A percentile compares a stretch with the other conserved stretches of the same genome.
Evolutionary conservation across 1,284 basidiomycete genomes (phyloP).

Genomic region (Phaffia rhodozyma): DNA sequence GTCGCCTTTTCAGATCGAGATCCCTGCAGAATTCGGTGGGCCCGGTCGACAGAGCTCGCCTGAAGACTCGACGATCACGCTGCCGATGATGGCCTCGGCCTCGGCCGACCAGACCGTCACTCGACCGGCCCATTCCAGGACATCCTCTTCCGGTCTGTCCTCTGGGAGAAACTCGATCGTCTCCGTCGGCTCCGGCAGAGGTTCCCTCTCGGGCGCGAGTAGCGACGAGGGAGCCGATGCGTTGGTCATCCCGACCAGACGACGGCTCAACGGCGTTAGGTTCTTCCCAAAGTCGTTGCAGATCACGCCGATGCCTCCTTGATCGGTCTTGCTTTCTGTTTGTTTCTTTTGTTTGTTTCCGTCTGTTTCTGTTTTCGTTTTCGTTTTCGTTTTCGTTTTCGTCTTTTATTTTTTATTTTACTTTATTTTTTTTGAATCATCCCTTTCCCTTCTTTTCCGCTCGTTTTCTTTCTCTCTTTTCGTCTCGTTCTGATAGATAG

Average conservation of each 20-base stretch:
- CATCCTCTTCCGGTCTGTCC: not conserved
- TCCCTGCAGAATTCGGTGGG: too few species aligned
- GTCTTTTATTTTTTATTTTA: not conserved
- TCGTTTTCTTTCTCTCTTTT: not conserved
- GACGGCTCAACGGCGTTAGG: not conserved
- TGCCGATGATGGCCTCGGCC: too few species aligned
- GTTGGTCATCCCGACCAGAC: not conserved
- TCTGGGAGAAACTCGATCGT: not conserved
- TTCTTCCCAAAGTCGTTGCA: not conserved
- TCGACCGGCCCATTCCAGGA: not conserved
- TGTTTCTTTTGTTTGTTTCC: not conserved
- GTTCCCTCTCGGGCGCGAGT: not conserved
- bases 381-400: not conserved
- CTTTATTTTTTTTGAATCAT: not conserved
- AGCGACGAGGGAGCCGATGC: slow-evolving; percentile 7
- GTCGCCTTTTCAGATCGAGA: not conserved
- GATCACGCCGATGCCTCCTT: not conserved
- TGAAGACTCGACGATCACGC: too few species aligned
- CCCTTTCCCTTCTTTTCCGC: not conserved
- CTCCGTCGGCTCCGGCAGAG: not conserved
- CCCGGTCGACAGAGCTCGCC: too few species aligned
- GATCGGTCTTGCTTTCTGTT: not conserved
- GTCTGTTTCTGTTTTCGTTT: not conserved
- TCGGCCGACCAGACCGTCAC: too few species aligned
- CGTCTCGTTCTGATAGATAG: not conserved